A percentile compares a stretch with the other conserved stretches of the same genome.
Conservation (phyloP, 2,329 filamentous ascomycete species). For the Trichoderma sp. region DNA sequence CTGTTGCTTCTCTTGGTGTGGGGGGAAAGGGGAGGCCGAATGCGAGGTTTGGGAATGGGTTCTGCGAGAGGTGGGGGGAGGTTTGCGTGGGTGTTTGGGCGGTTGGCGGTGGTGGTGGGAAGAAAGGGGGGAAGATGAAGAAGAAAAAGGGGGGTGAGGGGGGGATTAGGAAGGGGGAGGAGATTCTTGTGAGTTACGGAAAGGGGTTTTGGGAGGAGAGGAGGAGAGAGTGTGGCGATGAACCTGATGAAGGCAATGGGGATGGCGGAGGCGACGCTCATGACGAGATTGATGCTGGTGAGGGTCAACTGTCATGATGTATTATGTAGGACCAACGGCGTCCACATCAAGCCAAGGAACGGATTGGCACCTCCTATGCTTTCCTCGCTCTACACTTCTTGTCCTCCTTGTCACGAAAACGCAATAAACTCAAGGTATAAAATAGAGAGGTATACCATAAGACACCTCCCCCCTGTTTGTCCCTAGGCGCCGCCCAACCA, state of each 20-base stretch:
- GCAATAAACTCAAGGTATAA: neutral
- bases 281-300: too few species aligned
- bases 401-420: neutral
- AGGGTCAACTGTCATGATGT: too few species aligned
- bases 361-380: neutral
- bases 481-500: conserved; percentile 32
- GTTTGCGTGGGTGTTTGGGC: conserved; percentile 63
- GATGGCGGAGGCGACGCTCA: neutral
- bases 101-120: conserved; percentile 40
- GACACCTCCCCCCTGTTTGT: neutral
- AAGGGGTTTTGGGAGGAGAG: conserved; percentile 65
- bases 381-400: neutral
- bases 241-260: conserved; percentile 16
- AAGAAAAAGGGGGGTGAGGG: conserved; percentile 37
- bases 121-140: conserved; percentile 33
- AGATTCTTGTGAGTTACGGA: conserved; percentile 68
- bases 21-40: conserved; percentile 49
- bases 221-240: conserved; percentile 35
- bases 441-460: conserved; percentile 15
- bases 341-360: neutral
- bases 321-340: too few species aligned
- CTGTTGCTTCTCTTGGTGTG: too few species aligned
- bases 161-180: conserved; percentile 56
- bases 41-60: conserved; percentile 61
- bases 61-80: conserved; percentile 61